Evolutionary conservation across 306 rosid species (phyloP), one percentile per base, ranked within the genome.

Genomic region (Quillaja saponaria): DNA sequence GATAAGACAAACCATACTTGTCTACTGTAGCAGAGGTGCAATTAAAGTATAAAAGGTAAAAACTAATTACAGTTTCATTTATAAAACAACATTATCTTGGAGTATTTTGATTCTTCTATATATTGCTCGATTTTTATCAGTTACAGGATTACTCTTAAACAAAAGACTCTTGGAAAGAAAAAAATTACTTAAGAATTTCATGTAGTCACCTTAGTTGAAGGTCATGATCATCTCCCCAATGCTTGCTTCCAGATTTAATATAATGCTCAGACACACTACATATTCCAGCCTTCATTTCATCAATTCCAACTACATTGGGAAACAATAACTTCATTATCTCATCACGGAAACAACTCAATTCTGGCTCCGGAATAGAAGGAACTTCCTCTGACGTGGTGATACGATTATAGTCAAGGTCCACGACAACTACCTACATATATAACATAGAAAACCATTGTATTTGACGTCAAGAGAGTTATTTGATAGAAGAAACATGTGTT

Each of bases 341-440:
- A 33, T 78, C 79, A 76, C 91, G 99, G 68, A 92, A 76, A 67
- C 76, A 44, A 74, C 89, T 79, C 31, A 78, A 71, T 70, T 92
- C 99, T 47, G 95, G 99, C 77, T 89, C 95, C 15, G 99, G 99
- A 77, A 92, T 78, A 64, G 91, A 81, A n/a, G 99, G 99, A 67
- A 92, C 89, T 56, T 92, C 99, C 78, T 92, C 99, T 13, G 97
- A 45, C 25, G 96, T 89, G 47, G 97, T 80, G 69, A 89, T 85
- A 49, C 78, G 77, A 75, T 92, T 92, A 77, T 72, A 81, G 55
- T 85, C 99, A 60, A 92, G 99, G 78, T 92, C 97, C 84, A 92
- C 99, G 72, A 92, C 74, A 62, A 92, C 99, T 41, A 92, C 99
- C 99, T 92, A 77, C 35, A 82, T 55, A 58, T 61, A 55, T 63